Base-by-base conservation (phyloP, 495 filamentous ascomycete genomes). In the Lasiosphaeriaceae sp. region DNA sequence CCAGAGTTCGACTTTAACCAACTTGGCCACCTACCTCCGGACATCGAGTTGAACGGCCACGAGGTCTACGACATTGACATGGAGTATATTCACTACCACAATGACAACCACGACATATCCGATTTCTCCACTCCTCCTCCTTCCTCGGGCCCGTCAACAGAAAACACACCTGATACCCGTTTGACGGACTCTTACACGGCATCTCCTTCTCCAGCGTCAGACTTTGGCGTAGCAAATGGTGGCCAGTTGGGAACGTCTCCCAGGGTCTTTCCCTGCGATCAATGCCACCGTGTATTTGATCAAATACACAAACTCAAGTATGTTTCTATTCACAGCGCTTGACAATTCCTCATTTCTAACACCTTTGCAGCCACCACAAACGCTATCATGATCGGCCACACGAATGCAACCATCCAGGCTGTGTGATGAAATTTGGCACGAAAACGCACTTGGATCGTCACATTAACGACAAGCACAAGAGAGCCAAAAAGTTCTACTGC, bases 401-500 rank as follows among this genome's bases (percentile, higher is more conserved):
- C 55, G 71, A 72, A 49, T 80, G 77, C 56, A 56, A 67, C 7
- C 67, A 72, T 20, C 60, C 64, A 0, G 71, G 66, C 11, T 80
- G 77, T 53, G 64, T 65, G 24, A 76, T 72, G 60, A 68, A 66
- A 47, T 80, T 80, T 51, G 77, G 77, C 49, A 80, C 77, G n/a
- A 77, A 78, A 55, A 80, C 77, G 35, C 77, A 80, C 53, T 67
- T 80, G 20, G 73, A 77, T 47, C 75, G 77, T 7, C 77, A 80
- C 62, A 72, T 79, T 66, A 80, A 80, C 61, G 77, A 80, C 57
- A 72, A 74, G 60, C 77, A 80, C 62, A 52, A 60, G 45, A 80
- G 78, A 66, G 71, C 74, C n/a, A 74, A 75, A 53, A 72, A 73
- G 44, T 79, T 75, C 31, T 72, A 76, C 57, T 80, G 77, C 64